Evolutionary conservation across 306 rosid species (phyloP).

Genomic region (Alnus glutinosa): DNA sequence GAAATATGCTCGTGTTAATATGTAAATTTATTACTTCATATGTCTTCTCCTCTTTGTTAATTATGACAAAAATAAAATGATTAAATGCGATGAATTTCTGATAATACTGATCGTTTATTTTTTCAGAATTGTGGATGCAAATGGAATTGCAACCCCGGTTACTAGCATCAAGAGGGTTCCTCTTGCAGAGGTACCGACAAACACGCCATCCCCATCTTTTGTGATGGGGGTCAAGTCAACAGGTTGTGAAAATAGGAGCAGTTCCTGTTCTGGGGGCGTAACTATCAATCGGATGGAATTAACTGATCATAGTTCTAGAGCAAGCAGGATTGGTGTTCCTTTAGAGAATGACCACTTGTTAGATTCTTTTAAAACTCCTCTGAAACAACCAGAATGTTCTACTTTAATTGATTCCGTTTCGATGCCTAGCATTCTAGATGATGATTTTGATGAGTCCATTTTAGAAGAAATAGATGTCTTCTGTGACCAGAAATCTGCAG

Average conservation of each 20-base stretch:
- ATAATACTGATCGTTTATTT: background rate
- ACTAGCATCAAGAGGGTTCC: constrained; percentile 48
- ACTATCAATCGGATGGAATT: background rate
- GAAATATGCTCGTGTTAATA: background rate
- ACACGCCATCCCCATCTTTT: constrained; percentile 25
- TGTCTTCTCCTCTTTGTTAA: constrained; percentile 8
- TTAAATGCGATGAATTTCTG: background rate
- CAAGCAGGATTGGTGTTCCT: constrained; percentile 9
- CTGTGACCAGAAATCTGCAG: constrained; percentile 54
- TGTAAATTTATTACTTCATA: background rate
- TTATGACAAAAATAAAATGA: background rate
- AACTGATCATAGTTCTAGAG: constrained; percentile 1
- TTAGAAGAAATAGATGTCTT: constrained; percentile 69
- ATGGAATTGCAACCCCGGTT: constrained; percentile 24
- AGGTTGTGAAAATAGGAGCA: constrained; percentile 4
- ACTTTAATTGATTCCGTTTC: constrained; percentile 36
- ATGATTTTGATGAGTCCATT: constrained; percentile 66
- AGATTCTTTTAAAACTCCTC: constrained; percentile 48
- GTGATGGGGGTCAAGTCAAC: constrained; percentile 4
- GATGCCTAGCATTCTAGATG: constrained; percentile 40
- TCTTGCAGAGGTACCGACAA: constrained; percentile 50
- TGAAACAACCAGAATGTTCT: constrained; percentile 34
- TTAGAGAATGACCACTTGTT: constrained; percentile 16
- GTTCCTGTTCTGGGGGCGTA: constrained; percentile 7
- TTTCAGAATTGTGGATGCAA: constrained; percentile 39